Conservation (phyloP, 306 rosid species). For the Quillaja saponaria region DNA sequence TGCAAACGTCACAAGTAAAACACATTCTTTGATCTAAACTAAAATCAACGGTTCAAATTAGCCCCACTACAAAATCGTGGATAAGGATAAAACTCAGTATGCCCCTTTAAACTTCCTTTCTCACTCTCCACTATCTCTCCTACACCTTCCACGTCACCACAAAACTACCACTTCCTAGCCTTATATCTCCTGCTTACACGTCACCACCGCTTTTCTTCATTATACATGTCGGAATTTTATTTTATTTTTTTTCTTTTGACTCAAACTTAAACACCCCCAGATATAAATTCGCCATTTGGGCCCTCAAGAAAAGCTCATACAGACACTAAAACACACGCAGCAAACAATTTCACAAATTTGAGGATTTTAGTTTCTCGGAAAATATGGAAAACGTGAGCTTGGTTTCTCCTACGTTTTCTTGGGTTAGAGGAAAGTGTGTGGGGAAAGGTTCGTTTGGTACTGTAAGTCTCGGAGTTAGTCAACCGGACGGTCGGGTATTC, state of each 20-base stretch:
- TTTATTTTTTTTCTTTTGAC: too few relatives aligned
- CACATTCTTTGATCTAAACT: too few relatives aligned
- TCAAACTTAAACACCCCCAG: slow-evolving; percentile 29
- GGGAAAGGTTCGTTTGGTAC: slow-evolving; percentile 81
- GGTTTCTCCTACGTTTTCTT: slow-evolving; percentile 40
- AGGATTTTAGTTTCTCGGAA: not conserved
- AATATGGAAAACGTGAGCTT: not conserved
- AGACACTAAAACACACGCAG: too few relatives aligned
- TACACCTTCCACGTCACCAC: slow-evolving; percentile 37
- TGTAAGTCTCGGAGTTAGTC: slow-evolving; percentile 52
- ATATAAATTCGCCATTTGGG: slow-evolving; percentile 43
- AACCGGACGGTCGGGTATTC: slow-evolving; percentile 48
- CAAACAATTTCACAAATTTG: too few relatives aligned
- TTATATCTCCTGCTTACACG: slow-evolving; percentile 33
- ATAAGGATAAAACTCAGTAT: too few relatives aligned
- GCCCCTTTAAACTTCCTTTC: too few relatives aligned
- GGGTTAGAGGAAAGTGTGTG: slow-evolving; percentile 69
- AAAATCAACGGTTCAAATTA: too few relatives aligned
- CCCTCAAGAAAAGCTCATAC: slow-evolving; percentile 5
- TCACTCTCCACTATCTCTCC: slow-evolving; percentile 25
- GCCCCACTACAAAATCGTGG: too few relatives aligned
- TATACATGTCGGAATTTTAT: slow-evolving; percentile 56
- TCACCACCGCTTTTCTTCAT: slow-evolving; percentile 49
- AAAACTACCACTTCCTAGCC: slow-evolving; percentile 32
- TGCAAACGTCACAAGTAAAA: too few relatives aligned